A percentile compares a stretch with the other conserved stretches of the same genome.
These are phyloP conservation scores for Colletotrichum noveboracense DNA, from an alignment of 2,329 filamentous ascomycete genomes.

Conservation along the genomic window DNA sequence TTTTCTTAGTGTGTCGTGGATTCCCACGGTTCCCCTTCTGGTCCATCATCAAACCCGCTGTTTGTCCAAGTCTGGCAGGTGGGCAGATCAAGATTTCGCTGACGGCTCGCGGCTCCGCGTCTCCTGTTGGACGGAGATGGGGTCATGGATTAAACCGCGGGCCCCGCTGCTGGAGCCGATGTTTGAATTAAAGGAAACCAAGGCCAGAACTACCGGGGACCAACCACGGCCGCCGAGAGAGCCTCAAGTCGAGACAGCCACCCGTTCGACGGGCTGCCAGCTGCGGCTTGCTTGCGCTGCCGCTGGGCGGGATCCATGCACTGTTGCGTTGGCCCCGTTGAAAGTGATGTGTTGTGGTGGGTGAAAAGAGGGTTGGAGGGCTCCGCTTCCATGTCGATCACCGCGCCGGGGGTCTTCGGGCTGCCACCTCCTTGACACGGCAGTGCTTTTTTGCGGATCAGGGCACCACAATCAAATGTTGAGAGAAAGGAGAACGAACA, in stretches of 20 bases:
- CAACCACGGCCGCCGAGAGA: not conserved
- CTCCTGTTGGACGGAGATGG: not conserved
- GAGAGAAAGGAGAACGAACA: not conserved
- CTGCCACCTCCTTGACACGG: constrained; percentile 1
- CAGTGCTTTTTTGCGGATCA: constrained; percentile 1
- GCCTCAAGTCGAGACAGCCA: constrained; percentile 4
- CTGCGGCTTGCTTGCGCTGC: not conserved
- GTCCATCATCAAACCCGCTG: not conserved
- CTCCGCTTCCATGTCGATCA: not conserved
- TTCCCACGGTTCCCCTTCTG: too few species aligned
- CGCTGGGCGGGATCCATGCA: not conserved
- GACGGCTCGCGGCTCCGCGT: not conserved
- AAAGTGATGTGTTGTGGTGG: not conserved
- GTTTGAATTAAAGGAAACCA: constrained; percentile 18
- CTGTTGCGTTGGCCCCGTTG: not conserved
- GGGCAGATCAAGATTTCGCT: not conserved
- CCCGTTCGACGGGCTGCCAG: not conserved
- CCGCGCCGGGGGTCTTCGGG: not conserved
- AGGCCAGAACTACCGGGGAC: not conserved
- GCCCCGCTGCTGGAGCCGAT: not conserved
- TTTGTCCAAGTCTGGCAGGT: not conserved
- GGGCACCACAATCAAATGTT: not conserved
- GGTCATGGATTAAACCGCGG: not conserved
- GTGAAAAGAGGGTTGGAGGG: not conserved
- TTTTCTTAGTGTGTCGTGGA: not conserved